Evolutionary conservation across 768 basidiomycete species (phyloP).

Genomic region (Cystobasidium onofrii): DNA sequence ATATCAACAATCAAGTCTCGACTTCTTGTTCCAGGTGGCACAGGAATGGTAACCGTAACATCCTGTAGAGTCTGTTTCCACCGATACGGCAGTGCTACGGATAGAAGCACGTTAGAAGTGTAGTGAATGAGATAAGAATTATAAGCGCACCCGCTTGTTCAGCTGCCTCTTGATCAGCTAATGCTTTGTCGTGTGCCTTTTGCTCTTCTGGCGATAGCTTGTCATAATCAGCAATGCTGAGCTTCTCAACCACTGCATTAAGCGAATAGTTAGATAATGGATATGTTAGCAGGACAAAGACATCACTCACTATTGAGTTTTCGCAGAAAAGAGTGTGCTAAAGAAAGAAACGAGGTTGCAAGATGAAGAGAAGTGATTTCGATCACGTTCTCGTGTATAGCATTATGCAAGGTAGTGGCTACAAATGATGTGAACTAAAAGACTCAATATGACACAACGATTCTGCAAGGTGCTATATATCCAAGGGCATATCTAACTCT

Average conservation of each 20-base stretch:
- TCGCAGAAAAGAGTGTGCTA: no score
- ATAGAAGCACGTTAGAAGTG: no score
- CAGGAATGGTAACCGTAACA: conserved; percentile 70
- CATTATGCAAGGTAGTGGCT: background rate
- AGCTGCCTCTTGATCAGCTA: conserved; percentile 59
- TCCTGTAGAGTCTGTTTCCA: conserved; percentile 89
- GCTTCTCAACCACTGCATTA: conserved; percentile 9
- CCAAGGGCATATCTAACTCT: background rate
- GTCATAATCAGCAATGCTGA: conserved; percentile 53
- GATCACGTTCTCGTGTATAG: background rate
- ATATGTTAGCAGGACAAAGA: background rate
- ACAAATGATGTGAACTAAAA: background rate
- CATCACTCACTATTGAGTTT: no score
- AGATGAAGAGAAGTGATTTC: background rate
- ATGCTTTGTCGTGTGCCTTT: conserved; percentile 61
- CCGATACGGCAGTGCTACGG: conserved; percentile 65
- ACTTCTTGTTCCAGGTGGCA: conserved; percentile 77
- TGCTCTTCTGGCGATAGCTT: conserved; percentile 68
- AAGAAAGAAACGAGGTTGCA: no score
- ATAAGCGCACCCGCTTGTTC: conserved; percentile 87
- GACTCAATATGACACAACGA: background rate
- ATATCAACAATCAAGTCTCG: conserved; percentile 66
- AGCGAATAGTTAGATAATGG: background rate
- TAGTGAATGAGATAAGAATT: no score
- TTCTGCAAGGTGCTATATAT: background rate